Evolutionary conservation across 129 eudicot species (phyloP), one percentile per base, ranked within the genome.

Genomic region (Glebionis coronaria): DNA sequence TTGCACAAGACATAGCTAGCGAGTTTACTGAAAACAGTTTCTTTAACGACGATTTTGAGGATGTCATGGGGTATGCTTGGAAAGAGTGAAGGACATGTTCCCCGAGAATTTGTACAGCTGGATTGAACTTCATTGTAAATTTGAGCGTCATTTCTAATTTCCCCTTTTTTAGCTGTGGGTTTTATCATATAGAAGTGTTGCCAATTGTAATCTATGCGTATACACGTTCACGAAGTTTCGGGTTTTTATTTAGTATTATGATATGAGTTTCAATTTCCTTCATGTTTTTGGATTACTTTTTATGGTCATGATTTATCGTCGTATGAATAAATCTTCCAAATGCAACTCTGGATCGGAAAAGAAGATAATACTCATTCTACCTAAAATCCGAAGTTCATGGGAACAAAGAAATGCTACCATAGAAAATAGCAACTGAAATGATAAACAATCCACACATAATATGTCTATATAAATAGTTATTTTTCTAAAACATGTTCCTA

Each of bases 21-120:
- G 95, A 85, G 62, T 91, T 82, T 59, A 63, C 84, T 0, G 95
- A 87, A 21, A 82, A 69, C 67, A 90, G 87, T 12, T 88, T 88
- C 74, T 84, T 88, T 71, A 81, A 73, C 66, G 71, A 74, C 25
- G 96, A 88, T 25, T 82, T 88, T 60, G 98, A 92, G 44, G 82
- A 76, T 38, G 8, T 9, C 42, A 35, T 35, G 40, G 40, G 40
- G 40, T 92, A 72, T 72, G 85, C 69, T 29, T 84, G 92, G 96
- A 88, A 86, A 78, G 91, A 69, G 9, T 87, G 80, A 90, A 20
- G 42, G 42, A 35, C 9, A 35, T 35, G 42, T 9, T 6, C 42
- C 8, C 8, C 8, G 42, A 44, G 44, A 71, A 59, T 61, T 14
- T 68, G 75, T 68, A 68, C 74, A 76, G 75, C 19, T 68, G 75